phyloP scores from a whole-genome alignment of 495 filamentous ascomycete species.

The Xylaria acuta region DNA sequence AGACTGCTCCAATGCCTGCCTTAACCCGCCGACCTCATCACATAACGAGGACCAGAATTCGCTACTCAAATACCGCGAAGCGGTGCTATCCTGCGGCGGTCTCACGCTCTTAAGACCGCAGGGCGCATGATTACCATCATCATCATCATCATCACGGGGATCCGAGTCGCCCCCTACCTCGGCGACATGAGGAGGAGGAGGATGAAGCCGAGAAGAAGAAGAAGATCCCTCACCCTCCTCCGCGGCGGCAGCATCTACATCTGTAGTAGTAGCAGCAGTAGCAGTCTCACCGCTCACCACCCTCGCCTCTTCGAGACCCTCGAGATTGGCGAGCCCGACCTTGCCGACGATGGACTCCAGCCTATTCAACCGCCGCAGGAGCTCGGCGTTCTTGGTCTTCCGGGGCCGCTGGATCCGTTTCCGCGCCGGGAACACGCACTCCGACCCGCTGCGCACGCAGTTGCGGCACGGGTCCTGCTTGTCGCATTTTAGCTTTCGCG shows the following conservation, averaged over 20 bases:
- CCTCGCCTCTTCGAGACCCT: conserved; percentile 15
- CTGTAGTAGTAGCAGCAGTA: background rate
- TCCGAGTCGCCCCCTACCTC: conserved; percentile 39
- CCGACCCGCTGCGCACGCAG: conserved; percentile 69
- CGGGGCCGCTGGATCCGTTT: conserved; percentile 52
- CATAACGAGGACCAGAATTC: conserved; percentile 80
- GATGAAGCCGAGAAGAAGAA: conserved; percentile 49
- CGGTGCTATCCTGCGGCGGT: conserved; percentile 32
- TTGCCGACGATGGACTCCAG: conserved; percentile 75
- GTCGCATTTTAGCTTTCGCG: conserved; percentile 79
- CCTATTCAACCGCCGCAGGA: conserved; percentile 69
- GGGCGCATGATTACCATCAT: background rate
- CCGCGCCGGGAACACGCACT: conserved; percentile 75
- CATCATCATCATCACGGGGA: conserved; percentile 60
- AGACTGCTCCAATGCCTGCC: conserved; percentile 47
- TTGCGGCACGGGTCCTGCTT: conserved; percentile 69
- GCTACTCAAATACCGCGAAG: conserved; percentile 71
- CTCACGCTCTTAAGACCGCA: conserved; percentile 26
- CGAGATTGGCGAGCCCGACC: conserved; percentile 39
- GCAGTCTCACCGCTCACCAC: background rate
- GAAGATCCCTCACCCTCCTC: background rate
- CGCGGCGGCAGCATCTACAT: conserved; percentile 20
- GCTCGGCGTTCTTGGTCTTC: conserved; percentile 54
- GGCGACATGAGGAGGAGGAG: background rate
- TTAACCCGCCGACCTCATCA: conserved; percentile 64